Conservation (phyloP, 1,284 basidiomycete genomes). For the Cryptococcus floricola region DNA sequence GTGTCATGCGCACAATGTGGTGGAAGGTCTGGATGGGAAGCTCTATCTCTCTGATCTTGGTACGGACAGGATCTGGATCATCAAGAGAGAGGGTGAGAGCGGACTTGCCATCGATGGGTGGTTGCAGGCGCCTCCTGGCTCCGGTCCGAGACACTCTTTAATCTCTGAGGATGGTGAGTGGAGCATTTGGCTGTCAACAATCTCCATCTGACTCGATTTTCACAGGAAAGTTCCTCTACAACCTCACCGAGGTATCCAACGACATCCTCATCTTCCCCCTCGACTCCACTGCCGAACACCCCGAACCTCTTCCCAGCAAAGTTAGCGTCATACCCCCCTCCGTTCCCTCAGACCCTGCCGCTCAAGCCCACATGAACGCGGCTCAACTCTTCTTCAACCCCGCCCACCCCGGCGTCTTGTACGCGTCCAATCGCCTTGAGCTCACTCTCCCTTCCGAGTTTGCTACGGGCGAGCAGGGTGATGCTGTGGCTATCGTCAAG, state of each 20-base stretch:
- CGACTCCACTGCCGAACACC: constrained; percentile 14
- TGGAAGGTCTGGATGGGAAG: constrained; percentile 33
- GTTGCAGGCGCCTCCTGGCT: constrained; percentile 33
- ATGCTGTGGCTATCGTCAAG: constrained; percentile 40
- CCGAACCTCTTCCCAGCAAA: constrained; percentile 22
- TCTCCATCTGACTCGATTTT: background rate
- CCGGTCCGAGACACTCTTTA: constrained; percentile 43
- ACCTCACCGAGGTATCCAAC: constrained; percentile 43
- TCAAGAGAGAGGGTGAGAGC: constrained; percentile 24
- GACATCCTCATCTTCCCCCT: constrained; percentile 34
- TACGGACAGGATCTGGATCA: constrained; percentile 41
- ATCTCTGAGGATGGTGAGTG: constrained; percentile 39
- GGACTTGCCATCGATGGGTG: constrained; percentile 34
- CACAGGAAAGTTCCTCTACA: constrained; percentile 42
- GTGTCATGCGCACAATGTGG: constrained; percentile 42
- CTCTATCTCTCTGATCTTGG: constrained; percentile 46
- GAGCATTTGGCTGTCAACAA: too few relatives aligned
- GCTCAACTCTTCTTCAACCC: constrained; percentile 40
- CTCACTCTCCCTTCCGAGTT: constrained; percentile 27
- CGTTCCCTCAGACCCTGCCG: constrained; percentile 28
- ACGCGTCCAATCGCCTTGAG: constrained; percentile 47
- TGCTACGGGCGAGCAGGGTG: constrained; percentile 31
- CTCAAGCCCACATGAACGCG: constrained; percentile 32
- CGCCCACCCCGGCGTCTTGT: constrained; percentile 27
- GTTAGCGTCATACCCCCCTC: constrained; percentile 32